These are phyloP conservation scores for Oropetium thomaeum DNA, from an alignment of 176 grass and related monocot genomes.

Conservation along the genomic window DNA sequence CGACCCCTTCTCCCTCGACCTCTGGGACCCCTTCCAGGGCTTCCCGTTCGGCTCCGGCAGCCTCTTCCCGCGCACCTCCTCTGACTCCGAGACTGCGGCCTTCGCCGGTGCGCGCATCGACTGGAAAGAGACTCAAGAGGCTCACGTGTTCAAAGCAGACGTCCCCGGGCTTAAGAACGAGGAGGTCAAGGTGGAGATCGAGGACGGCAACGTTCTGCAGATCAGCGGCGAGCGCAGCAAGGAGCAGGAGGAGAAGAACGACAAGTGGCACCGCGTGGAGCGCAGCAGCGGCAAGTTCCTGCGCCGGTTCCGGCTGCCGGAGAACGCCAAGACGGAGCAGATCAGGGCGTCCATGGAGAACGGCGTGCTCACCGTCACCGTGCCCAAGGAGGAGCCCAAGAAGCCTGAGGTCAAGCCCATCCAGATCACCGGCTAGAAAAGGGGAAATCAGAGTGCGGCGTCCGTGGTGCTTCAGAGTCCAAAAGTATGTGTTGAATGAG, in stretches of 20 bases:
- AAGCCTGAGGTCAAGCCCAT: slow-evolving; percentile 18
- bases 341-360: slow-evolving; percentile 35
- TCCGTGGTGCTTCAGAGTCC: no score
- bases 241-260: slow-evolving; percentile 60
- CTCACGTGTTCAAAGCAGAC: slow-evolving; percentile 66
- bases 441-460: not conserved
- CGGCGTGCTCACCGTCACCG: slow-evolving; percentile 38
- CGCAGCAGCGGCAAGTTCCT: not conserved
- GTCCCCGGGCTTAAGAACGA: slow-evolving; percentile 60
- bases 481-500: not conserved
- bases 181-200: slow-evolving; percentile 65
- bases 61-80: slow-evolving; percentile 26
- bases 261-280: not conserved
- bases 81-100: slow-evolving; percentile 26
- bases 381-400: slow-evolving; percentile 33
- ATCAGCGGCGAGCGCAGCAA: slow-evolving; percentile 60
- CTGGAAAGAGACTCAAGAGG: slow-evolving; percentile 56
- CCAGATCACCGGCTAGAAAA: slow-evolving; percentile 25
- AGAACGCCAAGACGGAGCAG: not conserved
- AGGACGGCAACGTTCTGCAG: slow-evolving; percentile 49
- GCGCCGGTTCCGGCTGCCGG: not conserved
- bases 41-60: slow-evolving; percentile 50
- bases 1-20: slow-evolving; percentile 65
- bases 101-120: slow-evolving; percentile 50
- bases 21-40: slow-evolving; percentile 53